Evolutionary conservation across 768 basidiomycete genomes (phyloP).

Genomic region (Auricularia sp.): DNA sequence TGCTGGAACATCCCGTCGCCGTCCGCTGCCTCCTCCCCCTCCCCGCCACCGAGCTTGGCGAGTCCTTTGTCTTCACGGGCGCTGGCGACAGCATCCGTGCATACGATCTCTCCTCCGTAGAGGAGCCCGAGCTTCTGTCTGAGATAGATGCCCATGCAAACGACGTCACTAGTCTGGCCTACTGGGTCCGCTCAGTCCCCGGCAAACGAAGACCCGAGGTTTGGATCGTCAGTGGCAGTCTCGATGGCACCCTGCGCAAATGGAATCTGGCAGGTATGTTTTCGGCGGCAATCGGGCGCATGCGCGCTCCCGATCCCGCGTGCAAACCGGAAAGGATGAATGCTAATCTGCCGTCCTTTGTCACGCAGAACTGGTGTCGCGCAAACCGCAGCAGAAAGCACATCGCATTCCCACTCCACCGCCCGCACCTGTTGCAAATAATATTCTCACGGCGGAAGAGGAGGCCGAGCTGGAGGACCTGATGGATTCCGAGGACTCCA

Average conservation of each 20-base stretch:
- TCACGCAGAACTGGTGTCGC: constrained; percentile 8
- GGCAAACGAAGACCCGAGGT: constrained; percentile 46
- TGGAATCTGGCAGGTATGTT: constrained; percentile 64
- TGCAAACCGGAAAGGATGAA: not conserved
- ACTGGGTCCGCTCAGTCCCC: constrained; percentile 52
- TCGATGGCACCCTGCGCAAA: constrained; percentile 80
- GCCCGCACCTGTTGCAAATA: constrained; percentile 21
- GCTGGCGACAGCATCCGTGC: constrained; percentile 74
- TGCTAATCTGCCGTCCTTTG: not conserved
- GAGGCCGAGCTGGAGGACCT: constrained; percentile 82
- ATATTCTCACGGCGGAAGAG: constrained; percentile 72
- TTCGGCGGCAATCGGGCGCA: not conserved
- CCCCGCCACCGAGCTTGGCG: constrained; percentile 46
- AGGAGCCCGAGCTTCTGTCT: constrained; percentile 54
- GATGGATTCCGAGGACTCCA: constrained; percentile 27
- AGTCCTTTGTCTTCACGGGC: constrained; percentile 72
- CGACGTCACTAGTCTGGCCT: constrained; percentile 65
- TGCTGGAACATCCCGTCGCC: constrained; percentile 48
- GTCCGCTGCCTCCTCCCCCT: constrained; percentile 71
- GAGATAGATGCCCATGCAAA: constrained; percentile 85
- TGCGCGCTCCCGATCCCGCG: not conserved
- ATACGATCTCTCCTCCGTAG: constrained; percentile 62
- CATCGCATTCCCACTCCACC: constrained; percentile 12
- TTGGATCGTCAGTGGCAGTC: constrained; percentile 73
- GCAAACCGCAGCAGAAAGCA: constrained; percentile 3